A percentile compares a stretch with the other conserved stretches of the same genome.
These are phyloP conservation scores for Combretum micranthum DNA, from an alignment of 345 rosid species.

Conservation along the genomic window DNA sequence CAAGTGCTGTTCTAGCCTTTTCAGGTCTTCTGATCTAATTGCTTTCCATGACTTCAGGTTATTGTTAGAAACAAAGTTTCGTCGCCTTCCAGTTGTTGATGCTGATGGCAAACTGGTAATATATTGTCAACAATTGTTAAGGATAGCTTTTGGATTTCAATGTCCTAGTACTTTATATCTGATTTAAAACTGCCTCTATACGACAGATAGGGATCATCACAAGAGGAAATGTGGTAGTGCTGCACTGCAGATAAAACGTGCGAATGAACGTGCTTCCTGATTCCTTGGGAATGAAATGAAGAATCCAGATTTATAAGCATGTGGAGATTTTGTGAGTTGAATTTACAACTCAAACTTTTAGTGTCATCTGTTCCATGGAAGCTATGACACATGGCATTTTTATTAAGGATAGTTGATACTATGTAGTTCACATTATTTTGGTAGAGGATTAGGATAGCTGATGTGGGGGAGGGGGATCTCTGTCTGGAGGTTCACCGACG, in stretches of 20 bases:
- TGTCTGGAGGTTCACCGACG: too few relatives aligned
- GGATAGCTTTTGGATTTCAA: slow-evolving; percentile 1
- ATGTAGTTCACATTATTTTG: too few relatives aligned
- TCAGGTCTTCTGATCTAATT: neutral
- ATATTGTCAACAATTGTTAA: neutral
- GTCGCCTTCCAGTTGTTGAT: slow-evolving; percentile 79
- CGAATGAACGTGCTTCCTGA: slow-evolving; percentile 2
- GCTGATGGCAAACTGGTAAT: slow-evolving; percentile 70
- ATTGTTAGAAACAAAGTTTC: slow-evolving; percentile 86
- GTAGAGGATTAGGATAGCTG: too few relatives aligned
- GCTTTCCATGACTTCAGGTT: slow-evolving; percentile 32
- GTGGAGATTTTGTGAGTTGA: too few relatives aligned
- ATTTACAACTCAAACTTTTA: too few relatives aligned
- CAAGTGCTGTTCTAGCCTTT: neutral
- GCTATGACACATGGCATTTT: too few relatives aligned
- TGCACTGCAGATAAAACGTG: slow-evolving; percentile 59
- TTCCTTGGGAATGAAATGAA: neutral
- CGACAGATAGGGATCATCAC: slow-evolving; percentile 74
- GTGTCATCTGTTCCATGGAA: too few relatives aligned
- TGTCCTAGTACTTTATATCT: neutral
- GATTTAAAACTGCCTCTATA: slow-evolving; percentile 10
- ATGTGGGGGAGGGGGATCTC: too few relatives aligned
- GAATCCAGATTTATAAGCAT: neutral
- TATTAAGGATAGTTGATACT: too few relatives aligned
- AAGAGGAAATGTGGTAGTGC: slow-evolving; percentile 73